Evolutionary conservation across 106 monocot species (phyloP), one percentile per base, ranked within the genome.

Genomic region (Allium fistulosum): DNA sequence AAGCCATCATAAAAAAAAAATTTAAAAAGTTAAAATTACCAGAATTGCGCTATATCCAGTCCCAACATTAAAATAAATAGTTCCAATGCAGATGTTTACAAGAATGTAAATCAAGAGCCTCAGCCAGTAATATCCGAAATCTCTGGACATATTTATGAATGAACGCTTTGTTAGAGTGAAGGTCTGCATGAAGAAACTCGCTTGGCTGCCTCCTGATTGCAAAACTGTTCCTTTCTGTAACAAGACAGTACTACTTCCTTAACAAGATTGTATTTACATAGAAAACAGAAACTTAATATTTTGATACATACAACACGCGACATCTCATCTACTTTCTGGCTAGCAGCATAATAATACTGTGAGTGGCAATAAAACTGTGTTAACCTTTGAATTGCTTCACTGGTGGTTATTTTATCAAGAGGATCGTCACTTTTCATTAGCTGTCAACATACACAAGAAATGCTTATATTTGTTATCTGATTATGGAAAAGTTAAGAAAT

Each of bases 41-140:
- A 79, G 79, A 72, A 95, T 95, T 6, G 95, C 81, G 73, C 49
- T 83, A 70, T 88, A 91, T 45, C 59, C 53, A 1, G 88, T 95
- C 47, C 95, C 95, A 4, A 90, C 90, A 74, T 90, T 82, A 26
- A 83, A 71, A 73, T 83, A 90, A 11, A 90, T 83, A 14, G 83
- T 90, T 45, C 83, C 90, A 27, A 90, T 86, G 69, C 85, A 85
- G 16, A 90, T 71, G 4, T 85, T 90, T 13, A 90, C 80, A 59
- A 90, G 73, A 53, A 90, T 45, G 76, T 90, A 90, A 11, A 90
- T 85, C 62, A 86, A 67, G 17, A 90, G 85, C 73, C 90, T 80
- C 62, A 90, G 47, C 90, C 90, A 90, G 68, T 90, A 90, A 49
- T 90, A 90, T 8, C 90, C 90, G 55, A 90, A 90, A 68, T 90